phyloP scores from a whole-genome alignment of 108 stramenopile genomes.

The Cyclostephanos invisitatus region DNA sequence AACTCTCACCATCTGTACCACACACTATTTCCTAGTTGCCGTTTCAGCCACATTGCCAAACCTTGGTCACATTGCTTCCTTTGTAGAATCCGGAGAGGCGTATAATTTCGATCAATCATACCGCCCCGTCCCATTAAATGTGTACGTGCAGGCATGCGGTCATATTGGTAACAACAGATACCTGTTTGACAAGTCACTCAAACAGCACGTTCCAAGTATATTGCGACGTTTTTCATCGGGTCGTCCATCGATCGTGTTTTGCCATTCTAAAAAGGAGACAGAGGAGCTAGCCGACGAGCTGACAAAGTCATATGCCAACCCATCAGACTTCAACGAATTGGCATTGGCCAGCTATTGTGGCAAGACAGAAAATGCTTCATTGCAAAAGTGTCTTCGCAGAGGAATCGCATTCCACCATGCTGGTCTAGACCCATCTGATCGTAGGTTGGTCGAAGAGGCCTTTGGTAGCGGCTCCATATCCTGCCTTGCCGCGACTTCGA shows the following conservation, averaged over 20 bases:
- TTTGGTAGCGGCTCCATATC: slow-evolving; percentile 70
- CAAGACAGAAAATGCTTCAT: slow-evolving; percentile 45
- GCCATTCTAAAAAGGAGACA: slow-evolving; percentile 93
- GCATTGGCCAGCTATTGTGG: slow-evolving; percentile 31
- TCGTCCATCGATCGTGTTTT: slow-evolving; percentile 92
- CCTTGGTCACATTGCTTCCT: slow-evolving; percentile 86
- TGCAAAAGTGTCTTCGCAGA: slow-evolving; percentile 62
- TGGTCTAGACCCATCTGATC: slow-evolving; percentile 70
- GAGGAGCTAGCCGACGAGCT: slow-evolving; percentile 71
- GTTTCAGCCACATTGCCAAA: slow-evolving; percentile 97
- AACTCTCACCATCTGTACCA: slow-evolving; percentile 12
- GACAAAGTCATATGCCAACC: slow-evolving; percentile 41
- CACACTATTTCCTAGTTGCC: slow-evolving; percentile 51
- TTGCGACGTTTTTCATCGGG: slow-evolving; percentile 75
- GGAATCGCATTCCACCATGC: slow-evolving; percentile 94
- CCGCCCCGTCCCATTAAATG: slow-evolving; percentile 89
- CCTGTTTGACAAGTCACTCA: slow-evolving; percentile 83
- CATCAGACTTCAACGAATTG: slow-evolving; percentile 34
- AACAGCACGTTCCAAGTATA: slow-evolving; percentile 70
- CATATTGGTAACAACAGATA: slow-evolving; percentile 77
- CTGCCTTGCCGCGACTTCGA: slow-evolving; percentile 92
- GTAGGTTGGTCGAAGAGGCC: slow-evolving; percentile 75
- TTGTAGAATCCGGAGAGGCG: slow-evolving; percentile 81
- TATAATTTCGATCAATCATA: slow-evolving; percentile 86
- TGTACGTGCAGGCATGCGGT: slow-evolving; percentile 72